A percentile compares a stretch with the other conserved stretches of the same genome.
These are phyloP conservation scores for Cephalotrichum gorgonifer DNA, from an alignment of 2,329 filamentous ascomycete species.

Conservation along the genomic window DNA sequence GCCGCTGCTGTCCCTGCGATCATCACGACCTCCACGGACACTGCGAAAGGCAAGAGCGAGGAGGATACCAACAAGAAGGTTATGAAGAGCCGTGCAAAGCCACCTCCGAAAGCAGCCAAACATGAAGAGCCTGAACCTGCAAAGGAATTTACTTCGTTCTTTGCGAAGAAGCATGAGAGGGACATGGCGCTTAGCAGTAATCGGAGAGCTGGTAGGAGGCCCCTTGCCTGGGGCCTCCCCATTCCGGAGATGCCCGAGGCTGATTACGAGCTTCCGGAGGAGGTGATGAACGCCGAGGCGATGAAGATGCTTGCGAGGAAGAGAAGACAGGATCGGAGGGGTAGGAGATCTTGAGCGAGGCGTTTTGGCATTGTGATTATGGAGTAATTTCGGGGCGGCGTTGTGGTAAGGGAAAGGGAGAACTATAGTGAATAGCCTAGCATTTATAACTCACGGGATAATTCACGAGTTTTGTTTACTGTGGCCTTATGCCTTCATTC, in stretches of 20 bases:
- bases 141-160: conserved; percentile 78
- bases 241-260: conserved; percentile 61
- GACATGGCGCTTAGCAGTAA: conserved; percentile 67
- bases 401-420: not conserved
- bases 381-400: not conserved
- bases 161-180: conserved; percentile 66
- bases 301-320: conserved; percentile 51
- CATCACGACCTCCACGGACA: conserved; percentile 16
- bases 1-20: conserved; percentile 18
- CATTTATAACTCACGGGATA: too few species aligned
- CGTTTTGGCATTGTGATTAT: not conserved
- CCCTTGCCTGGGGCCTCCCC: conserved; percentile 71
- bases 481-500: not conserved
- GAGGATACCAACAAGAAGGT: not conserved
- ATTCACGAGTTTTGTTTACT: too few species aligned
- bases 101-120: conserved; percentile 11
- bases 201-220: conserved; percentile 57
- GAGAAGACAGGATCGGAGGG: conserved; percentile 47
- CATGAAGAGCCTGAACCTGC: conserved; percentile 25
- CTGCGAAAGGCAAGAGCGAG: conserved; percentile 8
- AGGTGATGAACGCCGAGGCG: conserved; percentile 45
- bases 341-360: not conserved
- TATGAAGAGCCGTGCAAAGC: conserved; percentile 12
- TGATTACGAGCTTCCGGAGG: conserved; percentile 68
- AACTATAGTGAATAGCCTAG: too few species aligned